A percentile compares a stretch with the other conserved stretches of the same genome.
phyloP scores from a whole-genome alignment of 2,329 filamentous ascomycete species.

The Aspergillus caelatus region DNA sequence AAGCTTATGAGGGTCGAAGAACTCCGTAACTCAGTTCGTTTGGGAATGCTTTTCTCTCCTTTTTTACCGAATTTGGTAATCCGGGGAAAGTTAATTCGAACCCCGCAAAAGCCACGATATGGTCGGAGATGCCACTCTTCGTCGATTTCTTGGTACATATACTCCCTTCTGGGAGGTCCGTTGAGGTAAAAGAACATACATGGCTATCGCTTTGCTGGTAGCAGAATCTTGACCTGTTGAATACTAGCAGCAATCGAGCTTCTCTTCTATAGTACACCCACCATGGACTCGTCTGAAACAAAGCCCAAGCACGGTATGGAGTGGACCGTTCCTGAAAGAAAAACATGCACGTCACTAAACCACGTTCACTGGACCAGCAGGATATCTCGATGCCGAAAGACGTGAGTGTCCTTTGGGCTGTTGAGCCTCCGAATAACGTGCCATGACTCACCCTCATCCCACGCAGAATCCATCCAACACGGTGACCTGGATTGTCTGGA shows the following conservation, averaged over 20 bases:
- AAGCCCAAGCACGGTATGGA: not conserved
- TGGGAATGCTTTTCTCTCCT: not conserved
- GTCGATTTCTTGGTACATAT: not conserved
- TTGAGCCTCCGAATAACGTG: not conserved
- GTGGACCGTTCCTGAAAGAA: not conserved
- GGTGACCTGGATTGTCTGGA: not conserved
- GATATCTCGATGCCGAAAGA: not conserved
- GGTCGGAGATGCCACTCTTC: not conserved
- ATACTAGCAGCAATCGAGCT: not conserved
- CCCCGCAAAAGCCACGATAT: not conserved
- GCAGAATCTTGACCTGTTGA: not conserved
- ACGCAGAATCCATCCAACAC: not conserved
- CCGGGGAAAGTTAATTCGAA: not conserved
- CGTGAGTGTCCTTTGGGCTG: not conserved
- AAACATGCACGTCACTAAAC: not conserved
- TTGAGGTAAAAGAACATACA: too few species aligned
- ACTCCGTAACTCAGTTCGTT: not conserved
- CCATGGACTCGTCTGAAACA: not conserved
- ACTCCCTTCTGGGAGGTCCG: not conserved
- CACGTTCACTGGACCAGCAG: not conserved
- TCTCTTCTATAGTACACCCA: not conserved
- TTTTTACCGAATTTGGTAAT: constrained; percentile 3
- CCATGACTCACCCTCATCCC: not conserved
- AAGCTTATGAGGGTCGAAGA: not conserved
- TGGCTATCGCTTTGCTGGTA: not conserved